A percentile compares a stretch with the other conserved stretches of the same genome.
These are phyloP conservation scores for Platanus orientalis DNA, from an alignment of 164 flowering plant genomes.

Conservation along the genomic window DNA sequence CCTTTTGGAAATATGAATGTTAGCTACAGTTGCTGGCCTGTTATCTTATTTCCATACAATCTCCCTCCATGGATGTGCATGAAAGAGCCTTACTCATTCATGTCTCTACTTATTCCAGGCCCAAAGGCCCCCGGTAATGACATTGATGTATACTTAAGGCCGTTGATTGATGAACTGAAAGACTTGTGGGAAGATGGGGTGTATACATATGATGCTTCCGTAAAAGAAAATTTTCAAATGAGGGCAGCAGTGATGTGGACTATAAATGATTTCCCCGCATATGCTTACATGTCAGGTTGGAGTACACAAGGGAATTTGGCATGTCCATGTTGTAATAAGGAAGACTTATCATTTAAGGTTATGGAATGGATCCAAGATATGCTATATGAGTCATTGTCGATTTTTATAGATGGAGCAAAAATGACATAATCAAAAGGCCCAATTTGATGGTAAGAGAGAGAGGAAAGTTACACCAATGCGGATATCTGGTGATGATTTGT, in stretches of 20 bases:
- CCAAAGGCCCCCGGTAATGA: slow-evolving; percentile 14
- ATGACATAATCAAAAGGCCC: too few relatives aligned
- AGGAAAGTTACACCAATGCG: too few relatives aligned
- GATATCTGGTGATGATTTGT: too few relatives aligned
- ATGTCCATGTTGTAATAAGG: too few relatives aligned
- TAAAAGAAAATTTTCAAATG: slow-evolving; percentile 1
- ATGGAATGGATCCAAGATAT: too few relatives aligned
- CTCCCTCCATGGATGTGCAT: slow-evolving; percentile 19
- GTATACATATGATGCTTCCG: slow-evolving; percentile 10
- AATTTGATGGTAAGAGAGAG: too few relatives aligned
- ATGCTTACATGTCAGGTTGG: slow-evolving; percentile 22
- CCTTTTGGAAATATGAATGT: slow-evolving; percentile 11
- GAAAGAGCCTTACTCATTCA: neutral
- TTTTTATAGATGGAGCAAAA: too few relatives aligned
- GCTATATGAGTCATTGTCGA: too few relatives aligned
- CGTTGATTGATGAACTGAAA: too few relatives aligned
- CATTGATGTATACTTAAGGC: slow-evolving; percentile 19
- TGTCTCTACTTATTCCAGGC: slow-evolving; percentile 20
- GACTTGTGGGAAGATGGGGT: slow-evolving; percentile 2
- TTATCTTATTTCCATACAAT: slow-evolving; percentile 19
- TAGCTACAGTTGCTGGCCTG: slow-evolving; percentile 12
- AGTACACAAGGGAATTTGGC: too few relatives aligned
- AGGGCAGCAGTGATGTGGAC: slow-evolving; percentile 21
- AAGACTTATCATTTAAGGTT: too few relatives aligned
- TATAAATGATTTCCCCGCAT: slow-evolving; percentile 28